A percentile compares a stretch with the other conserved stretches of the same genome.
These are phyloP conservation scores for Tolypocladium ophioglossoides DNA, from an alignment of 2,329 filamentous ascomycete genomes.

Conservation along the genomic window DNA sequence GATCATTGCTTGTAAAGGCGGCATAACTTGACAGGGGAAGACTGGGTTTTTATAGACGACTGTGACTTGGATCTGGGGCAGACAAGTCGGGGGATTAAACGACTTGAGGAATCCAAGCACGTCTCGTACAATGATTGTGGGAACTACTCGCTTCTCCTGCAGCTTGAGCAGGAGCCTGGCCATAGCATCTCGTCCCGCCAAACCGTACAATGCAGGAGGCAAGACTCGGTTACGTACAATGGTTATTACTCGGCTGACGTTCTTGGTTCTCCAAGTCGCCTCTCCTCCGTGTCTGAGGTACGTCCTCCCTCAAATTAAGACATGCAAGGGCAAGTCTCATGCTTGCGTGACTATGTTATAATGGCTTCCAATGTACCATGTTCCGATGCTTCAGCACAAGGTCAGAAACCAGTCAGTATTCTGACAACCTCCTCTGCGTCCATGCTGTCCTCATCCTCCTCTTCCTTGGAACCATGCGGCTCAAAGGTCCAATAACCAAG, in stretches of 20 bases:
- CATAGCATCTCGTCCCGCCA: background rate
- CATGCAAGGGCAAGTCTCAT: background rate
- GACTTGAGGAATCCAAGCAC: background rate
- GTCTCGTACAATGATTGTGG: background rate
- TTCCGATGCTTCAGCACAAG: background rate
- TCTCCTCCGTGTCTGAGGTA: background rate
- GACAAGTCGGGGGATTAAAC: background rate
- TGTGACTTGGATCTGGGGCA: background rate
- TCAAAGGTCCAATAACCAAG: conserved; percentile 27
- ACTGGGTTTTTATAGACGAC: background rate
- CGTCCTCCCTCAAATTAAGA: background rate
- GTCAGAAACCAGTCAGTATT: background rate
- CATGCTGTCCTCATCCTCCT: background rate
- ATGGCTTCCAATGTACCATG: background rate
- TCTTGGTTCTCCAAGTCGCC: background rate
- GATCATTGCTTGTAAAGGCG: background rate
- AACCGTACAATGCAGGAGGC: background rate
- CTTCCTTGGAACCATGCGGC: conserved; percentile 1
- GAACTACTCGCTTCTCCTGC: no score
- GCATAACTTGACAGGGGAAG: background rate
- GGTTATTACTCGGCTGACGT: background rate
- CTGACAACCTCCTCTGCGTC: background rate
- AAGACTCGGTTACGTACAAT: background rate
- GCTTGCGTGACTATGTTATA: background rate
- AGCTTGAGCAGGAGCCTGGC: background rate